Percentiles rank a stretch among this genome's conserved stretches.
Evolutionary conservation across 2,329 filamentous ascomycete species (phyloP).

Genomic region (Alternaria gansuensis): DNA sequence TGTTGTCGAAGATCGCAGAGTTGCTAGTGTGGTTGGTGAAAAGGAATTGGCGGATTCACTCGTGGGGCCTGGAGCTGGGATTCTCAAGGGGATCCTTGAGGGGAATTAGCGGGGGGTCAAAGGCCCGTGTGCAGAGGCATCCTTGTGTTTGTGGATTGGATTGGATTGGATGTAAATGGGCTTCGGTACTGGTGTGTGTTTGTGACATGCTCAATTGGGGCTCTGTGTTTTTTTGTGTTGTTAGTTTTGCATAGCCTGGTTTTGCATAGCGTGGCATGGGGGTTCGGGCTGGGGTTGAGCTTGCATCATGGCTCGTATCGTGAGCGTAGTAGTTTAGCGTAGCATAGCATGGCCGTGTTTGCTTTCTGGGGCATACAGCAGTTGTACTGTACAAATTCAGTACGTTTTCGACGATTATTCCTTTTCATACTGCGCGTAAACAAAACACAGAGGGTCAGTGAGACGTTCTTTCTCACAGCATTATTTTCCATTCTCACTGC

Average conservation of each 20-base stretch:
- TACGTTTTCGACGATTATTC: not conserved
- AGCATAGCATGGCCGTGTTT: conserved; percentile 14
- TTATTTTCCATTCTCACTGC: not conserved
- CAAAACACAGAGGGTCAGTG: not conserved
- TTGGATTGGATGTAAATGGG: not conserved
- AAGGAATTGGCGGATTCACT: conserved; percentile 78
- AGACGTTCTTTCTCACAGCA: not conserved
- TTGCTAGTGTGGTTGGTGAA: conserved; percentile 81
- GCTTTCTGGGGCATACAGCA: not conserved
- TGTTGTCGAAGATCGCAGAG: conserved; percentile 75
- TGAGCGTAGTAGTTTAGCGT: conserved; percentile 15
- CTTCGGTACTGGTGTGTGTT: not conserved
- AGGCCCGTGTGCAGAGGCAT: not conserved
- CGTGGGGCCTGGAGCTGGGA: conserved; percentile 59
- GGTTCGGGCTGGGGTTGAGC: not conserved
- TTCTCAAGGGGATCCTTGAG: conserved; percentile 48
- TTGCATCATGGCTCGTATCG: conserved; percentile 14
- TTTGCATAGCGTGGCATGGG: conserved; percentile 18
- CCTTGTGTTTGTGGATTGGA: not conserved
- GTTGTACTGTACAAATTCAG: conserved; percentile 9
- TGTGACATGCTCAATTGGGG: not conserved
- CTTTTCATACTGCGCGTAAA: not conserved
- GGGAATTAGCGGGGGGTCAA: conserved; percentile 23
- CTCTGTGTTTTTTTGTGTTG: not conserved
- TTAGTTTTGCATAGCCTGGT: conserved; percentile 19